Base-by-base conservation (phyloP, 1,284 basidiomycete genomes). In the Peniophora sp. region DNA sequence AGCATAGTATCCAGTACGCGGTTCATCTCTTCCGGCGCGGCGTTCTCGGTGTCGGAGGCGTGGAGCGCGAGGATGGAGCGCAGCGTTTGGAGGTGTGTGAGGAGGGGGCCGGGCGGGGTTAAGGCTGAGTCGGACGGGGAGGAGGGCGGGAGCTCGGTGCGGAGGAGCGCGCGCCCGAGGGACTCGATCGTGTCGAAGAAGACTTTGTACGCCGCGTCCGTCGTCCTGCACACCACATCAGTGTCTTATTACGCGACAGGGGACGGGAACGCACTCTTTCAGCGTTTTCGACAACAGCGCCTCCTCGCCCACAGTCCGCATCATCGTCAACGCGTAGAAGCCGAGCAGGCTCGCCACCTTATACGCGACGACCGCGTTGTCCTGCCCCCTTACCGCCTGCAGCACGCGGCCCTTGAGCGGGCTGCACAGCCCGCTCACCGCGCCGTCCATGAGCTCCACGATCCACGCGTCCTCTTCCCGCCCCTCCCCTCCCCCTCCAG, bases 301-400 rank as follows among this genome's bases (percentile, higher is more conserved):
- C 6, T 87, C 73, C 11, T 79, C 74, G 1, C 96, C 95, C 47
- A 98, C 86, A 0, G 95, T 98, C 53, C 89, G 79, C 48, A 83
- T 76, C 93, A 99, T 97, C 0, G 93, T 97, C 18, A 91, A 67
- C 62, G 86, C 75, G 66, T 98, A 99, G 64, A 98, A 99, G 58
- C 96, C 89, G 2, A 99, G 69, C n/a, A 98, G 73, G 59, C 94
- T 97, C 42, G 92, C 86, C 49, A 99, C 85, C 63, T 91, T 91
- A 70, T 96, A 98, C 0, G 88, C 81, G 48, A 88, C 82, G 52
- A 98, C 92, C 54, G 88, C 86, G 57, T 92, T 94, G 65, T 97
- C 94, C 65, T 98, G 95, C 3, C 85, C 88, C 47, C 88, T 81
- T 35, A 97, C 81, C 5, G 94, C 97, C 66, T 98, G 95, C 62